phyloP scores from a whole-genome alignment of 352 stramenopile genomes.

The Globisporangium paroecandrum region DNA sequence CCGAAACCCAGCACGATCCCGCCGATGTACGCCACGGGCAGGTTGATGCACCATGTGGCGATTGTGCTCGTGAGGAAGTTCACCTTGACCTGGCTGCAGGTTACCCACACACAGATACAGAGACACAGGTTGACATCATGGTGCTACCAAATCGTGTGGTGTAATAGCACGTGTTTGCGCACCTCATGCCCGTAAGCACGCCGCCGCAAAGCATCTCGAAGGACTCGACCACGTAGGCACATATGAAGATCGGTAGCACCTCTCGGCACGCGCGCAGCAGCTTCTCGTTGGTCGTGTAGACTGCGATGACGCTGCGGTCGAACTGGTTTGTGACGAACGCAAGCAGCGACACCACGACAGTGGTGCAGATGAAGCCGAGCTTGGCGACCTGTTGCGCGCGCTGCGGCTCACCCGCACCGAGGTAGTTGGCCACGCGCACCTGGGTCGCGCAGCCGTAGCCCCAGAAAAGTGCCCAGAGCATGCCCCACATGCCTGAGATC shows the following conservation, averaged over 20 bases:
- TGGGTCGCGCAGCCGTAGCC: slow-evolving; percentile 78
- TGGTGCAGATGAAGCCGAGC: slow-evolving; percentile 55
- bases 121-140: not conserved
- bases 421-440: slow-evolving; percentile 72
- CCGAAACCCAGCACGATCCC: slow-evolving; percentile 51
- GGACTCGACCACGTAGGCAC: slow-evolving; percentile 57
- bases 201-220: slow-evolving; percentile 56
- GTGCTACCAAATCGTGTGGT: not conserved
- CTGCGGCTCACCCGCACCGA: slow-evolving; percentile 52
- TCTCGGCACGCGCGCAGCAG: slow-evolving; percentile 42
- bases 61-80: slow-evolving; percentile 62
- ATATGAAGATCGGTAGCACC: slow-evolving; percentile 61
- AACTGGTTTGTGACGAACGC: slow-evolving; percentile 43
- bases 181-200: slow-evolving; percentile 72
- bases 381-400: slow-evolving; percentile 46
- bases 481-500: slow-evolving; percentile 57
- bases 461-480: slow-evolving; percentile 80
- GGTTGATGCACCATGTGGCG: slow-evolving; percentile 64
- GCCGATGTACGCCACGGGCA: slow-evolving; percentile 56
- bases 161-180: not conserved
- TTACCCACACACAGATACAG: not conserved
- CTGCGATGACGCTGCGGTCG: slow-evolving; percentile 41
- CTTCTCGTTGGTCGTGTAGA: slow-evolving; percentile 57
- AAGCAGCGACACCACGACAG: slow-evolving; percentile 44
- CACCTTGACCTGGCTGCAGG: slow-evolving; percentile 47